These are phyloP conservation scores for Phytopythium delawarense DNA, from an alignment of 352 stramenopile species.

Conservation along the genomic window DNA sequence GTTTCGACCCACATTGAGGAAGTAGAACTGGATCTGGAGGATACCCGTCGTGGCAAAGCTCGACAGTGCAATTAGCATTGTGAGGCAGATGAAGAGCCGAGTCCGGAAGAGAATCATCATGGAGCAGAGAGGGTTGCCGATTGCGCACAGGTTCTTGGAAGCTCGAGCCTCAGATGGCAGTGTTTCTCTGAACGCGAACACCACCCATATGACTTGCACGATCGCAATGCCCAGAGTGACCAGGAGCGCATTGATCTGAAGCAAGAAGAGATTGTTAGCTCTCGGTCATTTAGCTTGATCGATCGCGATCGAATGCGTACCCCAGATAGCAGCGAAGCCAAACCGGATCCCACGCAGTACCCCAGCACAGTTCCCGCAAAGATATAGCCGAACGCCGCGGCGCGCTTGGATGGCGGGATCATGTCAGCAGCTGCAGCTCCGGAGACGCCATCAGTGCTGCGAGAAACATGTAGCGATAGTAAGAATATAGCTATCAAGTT, in stretches of 20 bases:
- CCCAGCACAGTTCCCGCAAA: conserved; percentile 48
- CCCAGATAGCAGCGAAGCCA: conserved; percentile 43
- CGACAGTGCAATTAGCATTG: conserved; percentile 56
- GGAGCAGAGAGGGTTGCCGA: conserved; percentile 52
- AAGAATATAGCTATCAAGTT: neutral
- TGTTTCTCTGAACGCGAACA: conserved; percentile 58
- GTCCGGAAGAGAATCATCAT: conserved; percentile 64
- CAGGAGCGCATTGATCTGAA: conserved; percentile 38
- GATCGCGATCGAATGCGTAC: conserved; percentile 17
- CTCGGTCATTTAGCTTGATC: neutral
- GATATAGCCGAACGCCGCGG: conserved; percentile 51
- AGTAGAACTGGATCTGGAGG: conserved; percentile 64
- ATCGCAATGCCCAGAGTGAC: conserved; percentile 41
- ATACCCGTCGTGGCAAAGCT: conserved; percentile 54
- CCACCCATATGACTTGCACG: conserved; percentile 41
- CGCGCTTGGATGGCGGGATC: conserved; percentile 43
- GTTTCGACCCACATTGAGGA: conserved; percentile 45
- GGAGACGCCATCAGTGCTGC: conserved; percentile 44
- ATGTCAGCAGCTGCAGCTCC: conserved; percentile 59
- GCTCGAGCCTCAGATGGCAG: conserved; percentile 24
- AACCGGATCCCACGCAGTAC: conserved; percentile 42
- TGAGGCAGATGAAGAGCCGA: conserved; percentile 57
- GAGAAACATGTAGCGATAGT: neutral
- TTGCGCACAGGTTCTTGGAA: conserved; percentile 8
- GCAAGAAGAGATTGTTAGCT: neutral